A percentile compares a stretch with the other conserved stretches of the same genome.
Conservation (phyloP, 2,329 filamentous ascomycete genomes). For the Penicillium nordicum region DNA sequence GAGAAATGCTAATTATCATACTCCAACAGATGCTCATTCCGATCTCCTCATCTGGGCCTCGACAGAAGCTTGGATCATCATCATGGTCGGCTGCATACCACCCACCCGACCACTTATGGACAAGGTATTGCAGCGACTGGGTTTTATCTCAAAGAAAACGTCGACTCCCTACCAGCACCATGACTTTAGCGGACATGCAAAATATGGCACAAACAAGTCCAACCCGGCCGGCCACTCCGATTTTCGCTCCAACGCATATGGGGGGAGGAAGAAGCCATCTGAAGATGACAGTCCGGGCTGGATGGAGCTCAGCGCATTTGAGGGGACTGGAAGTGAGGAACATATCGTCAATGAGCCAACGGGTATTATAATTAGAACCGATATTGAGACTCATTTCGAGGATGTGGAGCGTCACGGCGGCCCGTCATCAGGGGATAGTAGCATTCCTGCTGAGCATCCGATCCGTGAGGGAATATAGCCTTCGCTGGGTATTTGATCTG, state of each 20-base stretch:
- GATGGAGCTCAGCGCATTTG: slow-evolving; percentile 4
- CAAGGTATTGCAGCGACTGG: slow-evolving; percentile 8
- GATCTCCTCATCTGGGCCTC: slow-evolving; percentile 19
- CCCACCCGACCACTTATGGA: slow-evolving; percentile 17
- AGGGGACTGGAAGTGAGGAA: slow-evolving; percentile 1
- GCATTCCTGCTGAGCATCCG: background rate
- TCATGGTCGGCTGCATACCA: slow-evolving; percentile 20
- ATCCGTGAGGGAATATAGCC: background rate
- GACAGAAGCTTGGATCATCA: slow-evolving; percentile 20
- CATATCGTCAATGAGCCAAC: background rate
- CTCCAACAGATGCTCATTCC: slow-evolving; percentile 10
- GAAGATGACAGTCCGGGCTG: background rate
- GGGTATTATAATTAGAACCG: slow-evolving; percentile 5
- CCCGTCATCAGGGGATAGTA: background rate
- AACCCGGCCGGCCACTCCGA: background rate
- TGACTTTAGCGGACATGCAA: background rate
- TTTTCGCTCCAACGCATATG: background rate
- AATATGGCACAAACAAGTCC: slow-evolving; percentile 2
- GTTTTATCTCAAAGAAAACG: slow-evolving; percentile 7
- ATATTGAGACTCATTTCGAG: slow-evolving; percentile 8
- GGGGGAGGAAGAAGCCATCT: background rate
- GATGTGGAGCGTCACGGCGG: background rate
- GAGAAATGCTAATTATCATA: background rate
- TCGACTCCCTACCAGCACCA: background rate
- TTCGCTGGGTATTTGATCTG: background rate